Conservation (phyloP, 164 flowering plant species). For the Umbilicus rupestris region DNA sequence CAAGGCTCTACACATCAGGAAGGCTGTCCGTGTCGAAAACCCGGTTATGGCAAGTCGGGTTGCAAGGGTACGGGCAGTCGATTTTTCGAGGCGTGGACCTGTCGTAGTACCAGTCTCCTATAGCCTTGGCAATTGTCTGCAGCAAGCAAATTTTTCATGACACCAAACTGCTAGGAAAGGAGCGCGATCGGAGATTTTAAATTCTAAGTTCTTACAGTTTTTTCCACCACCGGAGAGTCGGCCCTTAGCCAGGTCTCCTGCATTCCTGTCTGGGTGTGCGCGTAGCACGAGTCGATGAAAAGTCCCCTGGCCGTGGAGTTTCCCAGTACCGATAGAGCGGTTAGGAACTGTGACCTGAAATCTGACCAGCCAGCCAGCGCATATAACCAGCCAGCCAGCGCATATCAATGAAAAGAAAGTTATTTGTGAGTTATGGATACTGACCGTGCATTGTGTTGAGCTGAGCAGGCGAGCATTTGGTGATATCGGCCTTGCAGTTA, state of each 20-base stretch:
- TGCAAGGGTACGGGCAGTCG: conserved; percentile 84
- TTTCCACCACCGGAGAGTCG: conserved; percentile 52
- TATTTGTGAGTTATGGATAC: neutral
- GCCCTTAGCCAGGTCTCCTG: conserved; percentile 69
- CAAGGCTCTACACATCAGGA: neutral
- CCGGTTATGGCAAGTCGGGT: conserved; percentile 52
- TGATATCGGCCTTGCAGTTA: conserved; percentile 63
- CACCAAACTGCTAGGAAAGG: neutral
- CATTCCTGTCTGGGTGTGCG: conserved; percentile 83
- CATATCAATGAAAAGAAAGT: too few species aligned
- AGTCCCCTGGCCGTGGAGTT: conserved; percentile 42
- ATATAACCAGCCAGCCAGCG: too few species aligned
- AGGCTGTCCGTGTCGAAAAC: neutral
- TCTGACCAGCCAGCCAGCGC: too few species aligned
- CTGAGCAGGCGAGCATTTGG: conserved; percentile 50
- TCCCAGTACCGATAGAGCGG: conserved; percentile 35
- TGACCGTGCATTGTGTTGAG: conserved; percentile 68
- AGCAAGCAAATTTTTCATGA: neutral
- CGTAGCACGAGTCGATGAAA: conserved; percentile 76
- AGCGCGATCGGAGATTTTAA: neutral
- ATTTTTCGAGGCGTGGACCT: conserved; percentile 40
- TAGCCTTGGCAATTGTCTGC: conserved; percentile 81
- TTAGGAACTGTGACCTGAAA: conserved; percentile 55
- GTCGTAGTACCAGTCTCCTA: conserved; percentile 78
- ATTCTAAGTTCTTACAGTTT: conserved; percentile 31